Percentiles rank a stretch among this genome's conserved stretches.
Evolutionary conservation across 2,329 filamentous ascomycete genomes (phyloP).

Genomic region (Mycogone perniciosa): DNA sequence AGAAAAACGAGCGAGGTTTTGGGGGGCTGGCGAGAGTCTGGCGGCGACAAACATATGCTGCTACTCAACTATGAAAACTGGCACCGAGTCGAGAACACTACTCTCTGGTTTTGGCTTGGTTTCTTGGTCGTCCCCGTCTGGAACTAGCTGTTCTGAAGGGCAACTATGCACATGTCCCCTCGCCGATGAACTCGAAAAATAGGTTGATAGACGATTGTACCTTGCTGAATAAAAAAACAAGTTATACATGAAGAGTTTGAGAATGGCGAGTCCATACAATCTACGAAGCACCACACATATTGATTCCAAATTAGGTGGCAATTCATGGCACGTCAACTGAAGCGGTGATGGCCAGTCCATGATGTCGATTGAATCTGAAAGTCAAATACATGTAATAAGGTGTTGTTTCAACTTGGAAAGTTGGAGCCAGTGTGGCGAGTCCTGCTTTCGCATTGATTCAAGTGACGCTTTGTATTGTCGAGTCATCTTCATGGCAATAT

Average conservation of each 20-base stretch:
- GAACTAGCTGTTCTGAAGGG: background rate
- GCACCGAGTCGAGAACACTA: background rate
- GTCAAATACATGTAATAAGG: no score
- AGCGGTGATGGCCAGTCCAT: no score
- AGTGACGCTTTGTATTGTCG: no score
- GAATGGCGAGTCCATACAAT: no score
- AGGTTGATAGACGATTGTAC: background rate
- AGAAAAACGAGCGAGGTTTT: constrained; percentile 9
- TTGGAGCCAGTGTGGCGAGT: no score
- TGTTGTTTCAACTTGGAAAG: no score
- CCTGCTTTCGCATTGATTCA: no score
- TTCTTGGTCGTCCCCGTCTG: background rate
- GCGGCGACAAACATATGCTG: background rate
- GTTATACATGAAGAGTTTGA: background rate
- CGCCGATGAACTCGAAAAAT: background rate
- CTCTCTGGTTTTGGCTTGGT: background rate
- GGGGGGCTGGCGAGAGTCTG: background rate
- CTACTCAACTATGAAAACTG: background rate
- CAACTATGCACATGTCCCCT: background rate
- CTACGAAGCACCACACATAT: no score
- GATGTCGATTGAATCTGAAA: no score
- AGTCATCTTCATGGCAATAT: no score
- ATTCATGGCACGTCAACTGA: no score
- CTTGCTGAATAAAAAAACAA: background rate
- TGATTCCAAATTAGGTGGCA: no score